These are phyloP conservation scores for Amaranthus palmeri DNA, from an alignment of 148 eudicot species.

Conservation along the genomic window DNA sequence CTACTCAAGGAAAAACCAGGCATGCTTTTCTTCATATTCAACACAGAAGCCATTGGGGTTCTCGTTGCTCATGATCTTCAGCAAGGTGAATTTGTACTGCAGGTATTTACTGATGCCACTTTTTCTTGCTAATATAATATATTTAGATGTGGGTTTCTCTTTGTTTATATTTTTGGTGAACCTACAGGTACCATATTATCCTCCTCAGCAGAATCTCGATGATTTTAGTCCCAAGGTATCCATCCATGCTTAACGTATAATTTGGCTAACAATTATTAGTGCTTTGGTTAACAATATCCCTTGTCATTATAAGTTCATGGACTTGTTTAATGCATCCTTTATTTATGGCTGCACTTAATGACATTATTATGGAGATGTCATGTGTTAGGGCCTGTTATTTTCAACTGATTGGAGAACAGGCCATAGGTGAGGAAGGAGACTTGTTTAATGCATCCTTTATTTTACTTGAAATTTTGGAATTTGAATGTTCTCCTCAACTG, in stretches of 20 bases:
- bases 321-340: no score
- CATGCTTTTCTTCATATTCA: constrained; percentile 90
- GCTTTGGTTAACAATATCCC: background rate
- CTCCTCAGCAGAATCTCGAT: constrained; percentile 86
- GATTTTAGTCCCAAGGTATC: constrained; percentile 71
- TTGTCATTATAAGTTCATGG: background rate
- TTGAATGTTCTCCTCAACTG: no score
- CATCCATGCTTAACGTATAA: background rate
- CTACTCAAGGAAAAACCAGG: constrained; percentile 79
- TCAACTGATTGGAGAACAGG: no score
- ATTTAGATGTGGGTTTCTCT: background rate
- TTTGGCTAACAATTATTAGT: background rate
- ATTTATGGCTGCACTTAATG: background rate
- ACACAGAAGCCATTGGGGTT: constrained; percentile 90
- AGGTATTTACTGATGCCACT: constrained; percentile 39
- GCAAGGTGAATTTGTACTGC: constrained; percentile 91
- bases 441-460: no score
- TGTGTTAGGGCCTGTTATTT: background rate
- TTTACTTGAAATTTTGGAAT: no score
- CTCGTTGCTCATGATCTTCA: constrained; percentile 95
- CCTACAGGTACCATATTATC: constrained; percentile 82
- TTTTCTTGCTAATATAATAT: background rate
- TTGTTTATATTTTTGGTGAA: constrained; percentile 3
- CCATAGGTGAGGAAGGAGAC: no score
- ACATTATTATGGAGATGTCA: background rate